Percentiles rank a stretch among this genome's conserved stretches.
phyloP scores from a whole-genome alignment of 768 basidiomycete genomes.

The Collybia sp. region DNA sequence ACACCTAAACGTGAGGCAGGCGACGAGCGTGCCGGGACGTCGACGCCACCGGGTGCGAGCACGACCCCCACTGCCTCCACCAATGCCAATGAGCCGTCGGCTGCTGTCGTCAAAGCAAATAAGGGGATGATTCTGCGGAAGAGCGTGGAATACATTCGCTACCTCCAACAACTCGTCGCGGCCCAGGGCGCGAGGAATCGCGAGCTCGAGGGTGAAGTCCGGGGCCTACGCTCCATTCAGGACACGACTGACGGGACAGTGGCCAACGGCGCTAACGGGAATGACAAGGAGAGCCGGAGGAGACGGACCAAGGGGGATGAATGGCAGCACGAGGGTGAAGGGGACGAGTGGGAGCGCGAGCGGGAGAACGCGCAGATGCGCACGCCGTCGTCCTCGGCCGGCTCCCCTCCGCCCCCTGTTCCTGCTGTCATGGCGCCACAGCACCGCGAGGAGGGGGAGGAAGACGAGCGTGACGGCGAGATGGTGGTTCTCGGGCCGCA shows the following conservation, averaged over 20 bases:
- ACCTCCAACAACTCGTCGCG: slow-evolving; percentile 81
- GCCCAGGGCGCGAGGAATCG: slow-evolving; percentile 75
- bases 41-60: slow-evolving; percentile 1
- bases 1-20: too few species aligned
- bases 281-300: slow-evolving; percentile 1
- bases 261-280: too few species aligned
- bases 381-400: background rate
- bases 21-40: background rate
- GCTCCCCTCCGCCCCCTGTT: too few species aligned
- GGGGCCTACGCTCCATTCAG: slow-evolving; percentile 27
- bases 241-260: too few species aligned
- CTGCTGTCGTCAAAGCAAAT: slow-evolving; percentile 75
- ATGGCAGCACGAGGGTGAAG: slow-evolving; percentile 1
- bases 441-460: background rate
- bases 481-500: background rate
- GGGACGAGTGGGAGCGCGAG: slow-evolving; percentile 3
- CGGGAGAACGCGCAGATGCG: background rate
- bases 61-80: background rate
- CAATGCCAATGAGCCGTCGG: slow-evolving; percentile 7
- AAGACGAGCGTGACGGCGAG: background rate
- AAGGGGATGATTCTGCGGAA: slow-evolving; percentile 92
- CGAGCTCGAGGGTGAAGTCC: slow-evolving; percentile 73
- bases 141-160: slow-evolving; percentile 76
- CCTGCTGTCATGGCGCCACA: too few species aligned
- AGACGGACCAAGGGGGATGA: slow-evolving; percentile 2